Conservation (phyloP, 495 filamentous ascomycete species). For the Coniosporium apollinis region DNA sequence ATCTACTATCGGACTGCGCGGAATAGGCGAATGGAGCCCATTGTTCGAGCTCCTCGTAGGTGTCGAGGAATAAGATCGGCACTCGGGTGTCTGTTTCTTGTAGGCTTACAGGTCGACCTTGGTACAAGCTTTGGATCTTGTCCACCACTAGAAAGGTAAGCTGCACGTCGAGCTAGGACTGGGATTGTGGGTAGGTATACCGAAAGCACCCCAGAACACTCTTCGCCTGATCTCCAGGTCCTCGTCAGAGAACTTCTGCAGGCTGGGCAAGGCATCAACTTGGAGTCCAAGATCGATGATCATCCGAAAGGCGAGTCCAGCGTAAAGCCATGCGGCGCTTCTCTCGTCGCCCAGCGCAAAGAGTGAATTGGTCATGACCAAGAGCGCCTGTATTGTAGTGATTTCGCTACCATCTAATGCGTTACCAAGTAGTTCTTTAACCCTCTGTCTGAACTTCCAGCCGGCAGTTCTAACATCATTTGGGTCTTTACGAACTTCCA, state of each 20-base stretch:
- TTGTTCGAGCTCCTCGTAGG: conserved; percentile 20
- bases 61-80: conserved; percentile 11
- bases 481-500: conserved; percentile 20
- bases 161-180: background rate
- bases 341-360: conserved; percentile 26
- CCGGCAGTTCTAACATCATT: conserved; percentile 23
- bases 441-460: conserved; percentile 23
- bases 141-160: conserved; percentile 5
- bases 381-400: conserved; percentile 29
- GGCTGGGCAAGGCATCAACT: conserved; percentile 12
- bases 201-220: conserved; percentile 27
- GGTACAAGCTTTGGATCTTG: conserved; percentile 6
- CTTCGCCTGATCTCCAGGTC: conserved; percentile 28
- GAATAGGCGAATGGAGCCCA: conserved; percentile 16
- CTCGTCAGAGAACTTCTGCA: conserved; percentile 18
- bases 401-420: conserved; percentile 28
- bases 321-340: conserved; percentile 30
- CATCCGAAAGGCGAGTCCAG: conserved; percentile 29
- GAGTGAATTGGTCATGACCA: conserved; percentile 26
- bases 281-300: conserved; percentile 33
- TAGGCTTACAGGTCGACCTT: conserved; percentile 3
- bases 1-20: background rate
- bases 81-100: conserved; percentile 2
- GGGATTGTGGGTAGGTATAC: conserved; percentile 12
- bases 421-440: conserved; percentile 25